These are phyloP conservation scores for Parasarocladium wereldwijsianum DNA, from an alignment of 2,329 filamentous ascomycete genomes.

Conservation along the genomic window DNA sequence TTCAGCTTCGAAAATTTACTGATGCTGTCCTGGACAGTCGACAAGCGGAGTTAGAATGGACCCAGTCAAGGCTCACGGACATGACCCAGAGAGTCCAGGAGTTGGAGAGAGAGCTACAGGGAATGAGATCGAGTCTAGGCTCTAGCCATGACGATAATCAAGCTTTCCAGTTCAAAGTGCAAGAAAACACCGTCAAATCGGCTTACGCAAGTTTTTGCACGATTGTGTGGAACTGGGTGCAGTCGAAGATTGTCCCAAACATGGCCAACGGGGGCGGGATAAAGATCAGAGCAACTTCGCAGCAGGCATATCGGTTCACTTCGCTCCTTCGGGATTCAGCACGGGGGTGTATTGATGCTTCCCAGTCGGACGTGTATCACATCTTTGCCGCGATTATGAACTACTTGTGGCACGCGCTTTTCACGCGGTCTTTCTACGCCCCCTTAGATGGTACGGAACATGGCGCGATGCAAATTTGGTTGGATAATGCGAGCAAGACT, in stretches of 20 bases:
- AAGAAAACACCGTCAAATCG: too few relatives aligned
- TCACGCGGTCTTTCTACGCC: conserved; percentile 21
- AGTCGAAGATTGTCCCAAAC: too few relatives aligned
- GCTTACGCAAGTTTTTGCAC: too few relatives aligned
- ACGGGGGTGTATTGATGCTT: conserved; percentile 15
- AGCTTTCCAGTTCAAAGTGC: too few relatives aligned
- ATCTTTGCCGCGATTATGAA: conserved; percentile 21
- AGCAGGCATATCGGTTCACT: conserved; percentile 15
- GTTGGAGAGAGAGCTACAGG: conserved; percentile 17
- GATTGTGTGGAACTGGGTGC: too few relatives aligned
- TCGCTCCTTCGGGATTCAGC: conserved; percentile 20
- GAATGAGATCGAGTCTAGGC: too few relatives aligned
- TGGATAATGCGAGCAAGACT: conserved; percentile 16
- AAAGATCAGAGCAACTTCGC: too few relatives aligned
- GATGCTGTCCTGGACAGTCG: conserved; percentile 21
- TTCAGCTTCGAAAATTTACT: conserved; percentile 18
- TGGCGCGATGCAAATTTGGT: conserved; percentile 17
- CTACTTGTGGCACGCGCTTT: conserved; percentile 19
- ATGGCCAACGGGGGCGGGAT: too few relatives aligned
- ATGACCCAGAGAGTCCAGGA: conserved; percentile 14
- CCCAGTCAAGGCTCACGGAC: conserved; percentile 14
- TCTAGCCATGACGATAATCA: too few relatives aligned
- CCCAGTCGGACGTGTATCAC: conserved; percentile 20
- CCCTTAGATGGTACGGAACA: conserved; percentile 17
- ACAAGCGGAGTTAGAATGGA: conserved; percentile 18